Evolutionary conservation across 352 stramenopile genomes (phyloP).

Genomic region (Phytophthora chlamydospora): DNA sequence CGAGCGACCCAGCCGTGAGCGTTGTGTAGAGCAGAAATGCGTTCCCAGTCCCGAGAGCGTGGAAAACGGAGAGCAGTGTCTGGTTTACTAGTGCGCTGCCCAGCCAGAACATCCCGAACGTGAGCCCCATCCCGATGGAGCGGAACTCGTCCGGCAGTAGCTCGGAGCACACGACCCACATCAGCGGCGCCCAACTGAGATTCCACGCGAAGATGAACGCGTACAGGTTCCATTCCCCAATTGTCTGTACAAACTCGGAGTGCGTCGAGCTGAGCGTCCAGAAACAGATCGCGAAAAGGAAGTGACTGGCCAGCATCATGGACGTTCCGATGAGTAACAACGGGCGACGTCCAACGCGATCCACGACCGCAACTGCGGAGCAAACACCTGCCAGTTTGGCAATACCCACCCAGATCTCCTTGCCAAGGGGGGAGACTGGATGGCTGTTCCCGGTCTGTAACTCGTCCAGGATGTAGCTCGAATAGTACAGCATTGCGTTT

Average conservation of each 20-base stretch:
- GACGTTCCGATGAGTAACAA: constrained; percentile 63
- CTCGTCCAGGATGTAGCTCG: constrained; percentile 69
- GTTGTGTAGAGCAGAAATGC: constrained; percentile 65
- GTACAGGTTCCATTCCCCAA: constrained; percentile 72
- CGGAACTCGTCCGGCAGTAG: constrained; percentile 69
- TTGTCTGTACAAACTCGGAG: constrained; percentile 32
- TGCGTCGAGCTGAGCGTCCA: constrained; percentile 38
- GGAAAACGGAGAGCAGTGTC: constrained; percentile 67
- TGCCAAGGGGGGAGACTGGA: constrained; percentile 38
- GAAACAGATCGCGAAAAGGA: constrained; percentile 62
- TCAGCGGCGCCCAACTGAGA: constrained; percentile 74
- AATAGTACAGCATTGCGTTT: constrained; percentile 86
- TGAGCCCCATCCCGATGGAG: constrained; percentile 76
- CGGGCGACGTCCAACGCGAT: constrained; percentile 62
- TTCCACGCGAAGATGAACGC: constrained; percentile 81
- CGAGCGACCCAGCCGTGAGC: constrained; percentile 48
- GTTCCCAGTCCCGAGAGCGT: constrained; percentile 47
- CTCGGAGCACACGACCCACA: constrained; percentile 79
- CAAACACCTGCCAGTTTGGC: constrained; percentile 73
- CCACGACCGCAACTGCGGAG: constrained; percentile 54
- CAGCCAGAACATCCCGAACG: constrained; percentile 77
- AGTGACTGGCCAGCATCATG: constrained; percentile 58
- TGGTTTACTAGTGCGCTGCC: constrained; percentile 72
- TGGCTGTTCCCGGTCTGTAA: constrained; percentile 32
- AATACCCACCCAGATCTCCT: constrained; percentile 68